Base-by-base conservation (phyloP, 257 asterid species). In the Misopates orontium region DNA sequence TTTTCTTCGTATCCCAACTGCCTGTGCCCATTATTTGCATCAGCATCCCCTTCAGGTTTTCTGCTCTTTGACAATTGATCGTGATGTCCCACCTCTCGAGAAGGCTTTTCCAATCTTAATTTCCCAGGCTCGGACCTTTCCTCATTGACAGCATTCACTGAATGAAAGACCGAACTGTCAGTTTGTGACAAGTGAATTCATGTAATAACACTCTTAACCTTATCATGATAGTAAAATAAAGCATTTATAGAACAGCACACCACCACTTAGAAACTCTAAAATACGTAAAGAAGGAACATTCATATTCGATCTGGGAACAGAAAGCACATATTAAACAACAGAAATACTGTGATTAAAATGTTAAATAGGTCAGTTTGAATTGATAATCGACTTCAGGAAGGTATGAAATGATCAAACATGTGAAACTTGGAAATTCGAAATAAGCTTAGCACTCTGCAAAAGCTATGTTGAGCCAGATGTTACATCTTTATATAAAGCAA, bases 31-130 rank as follows among this genome's bases (percentile, higher is more conserved):
- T 79, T 68, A 68, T 77, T 73, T 67, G 69, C 57, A 57, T 71
- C 60, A 47, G 40, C 75, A 67, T 71, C 77, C 28, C 74, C 68
- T 53, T 74, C 83, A 18, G 55, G 68, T 72, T 72, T 77, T 72
- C 73, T 79, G 67, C 57, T 71, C 67, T 68, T 73, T 62, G 67
- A 80, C 74, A 62, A 60, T 57, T 62, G 83, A 73, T 73, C 75
- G 59, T 66, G 81, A 78, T 48, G 72, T 58, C 64, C 65, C 21
- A 73, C 72, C 53, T 68, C 62, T 50, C 77, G 84, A 41, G 82
- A 76, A 49, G 60, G 66, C 36, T 79, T 84, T 69, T 77, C 85
- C 42, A 52, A 54, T 64, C 78, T 74, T 41, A 11, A 39, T 68
- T 73, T 78, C 16, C 77, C 77, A 45, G n/a, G 31, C 19, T 52